A percentile compares a stretch with the other conserved stretches of the same genome.
Evolutionary conservation across 805 yeast genomes (phyloP).

Genomic region (Saccharomyces eubayanus): DNA sequence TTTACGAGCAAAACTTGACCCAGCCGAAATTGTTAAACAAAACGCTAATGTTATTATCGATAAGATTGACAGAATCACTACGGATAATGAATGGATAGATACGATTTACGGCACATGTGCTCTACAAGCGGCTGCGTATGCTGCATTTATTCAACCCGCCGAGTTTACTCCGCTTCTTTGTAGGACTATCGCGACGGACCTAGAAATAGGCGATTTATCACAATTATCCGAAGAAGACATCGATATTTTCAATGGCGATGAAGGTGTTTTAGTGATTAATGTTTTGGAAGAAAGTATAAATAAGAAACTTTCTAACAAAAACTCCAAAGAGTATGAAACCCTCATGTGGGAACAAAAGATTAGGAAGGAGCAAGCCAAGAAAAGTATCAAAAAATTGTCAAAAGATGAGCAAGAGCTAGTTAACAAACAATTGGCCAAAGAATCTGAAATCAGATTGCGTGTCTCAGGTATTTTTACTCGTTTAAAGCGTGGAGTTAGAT

Average conservation of each 20-base stretch:
- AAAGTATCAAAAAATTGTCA: slow-evolving; percentile 47
- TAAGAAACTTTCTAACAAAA: slow-evolving; percentile 48
- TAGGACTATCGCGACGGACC: slow-evolving; percentile 36
- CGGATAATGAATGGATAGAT: slow-evolving; percentile 8
- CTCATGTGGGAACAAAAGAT: slow-evolving; percentile 83
- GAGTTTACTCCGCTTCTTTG: slow-evolving; percentile 45
- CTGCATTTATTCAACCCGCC: slow-evolving; percentile 53
- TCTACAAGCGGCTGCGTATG: slow-evolving; percentile 43
- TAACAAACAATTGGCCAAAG: slow-evolving; percentile 55
- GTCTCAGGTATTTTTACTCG: slow-evolving; percentile 34
- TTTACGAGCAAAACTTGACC: slow-evolving; percentile 52
- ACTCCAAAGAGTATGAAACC: slow-evolving; percentile 77
- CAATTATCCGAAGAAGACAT: slow-evolving; percentile 43
- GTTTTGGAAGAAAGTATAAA: slow-evolving; percentile 43
- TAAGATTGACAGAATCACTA: slow-evolving; percentile 15
- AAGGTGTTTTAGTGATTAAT: slow-evolving; percentile 62
- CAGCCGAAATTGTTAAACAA: slow-evolving; percentile 45
- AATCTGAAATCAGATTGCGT: slow-evolving; percentile 44
- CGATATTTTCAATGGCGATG: slow-evolving; percentile 58
- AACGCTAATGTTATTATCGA: slow-evolving; percentile 19
- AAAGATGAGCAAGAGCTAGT: slow-evolving; percentile 67
- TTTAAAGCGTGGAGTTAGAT: slow-evolving; percentile 42
- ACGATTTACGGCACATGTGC: slow-evolving; percentile 36
- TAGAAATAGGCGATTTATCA: slow-evolving; percentile 32
- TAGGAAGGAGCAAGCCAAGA: slow-evolving; percentile 60